Evolutionary conservation across 306 rosid genomes (phyloP), one percentile per base, ranked within the genome.

Genomic region (Castanea crenata): DNA sequence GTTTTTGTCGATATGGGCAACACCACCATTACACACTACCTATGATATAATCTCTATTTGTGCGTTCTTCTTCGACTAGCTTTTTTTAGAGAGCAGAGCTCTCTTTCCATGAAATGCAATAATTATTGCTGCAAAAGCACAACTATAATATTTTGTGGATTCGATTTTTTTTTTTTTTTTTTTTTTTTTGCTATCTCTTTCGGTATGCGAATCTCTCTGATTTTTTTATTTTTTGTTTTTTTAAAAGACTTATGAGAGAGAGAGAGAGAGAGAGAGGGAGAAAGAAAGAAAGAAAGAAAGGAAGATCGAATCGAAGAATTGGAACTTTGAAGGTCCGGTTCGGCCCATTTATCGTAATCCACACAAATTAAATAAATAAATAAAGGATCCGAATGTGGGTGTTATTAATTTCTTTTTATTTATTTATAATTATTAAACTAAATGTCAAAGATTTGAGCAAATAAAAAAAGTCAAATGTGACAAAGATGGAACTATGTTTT

Each of bases 41-140:
- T 12, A 49, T 49, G 46, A 41, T 8, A 41, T 41, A 41, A 41
- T 41, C 46, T 41, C 46, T 41, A 41, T 41, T 41, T 41, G 46
- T 41, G 46, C 3, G 46, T 41, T 57, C 63, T 57, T 57, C 31
- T 21, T 5, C 32, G 5, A 51, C n/a, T 11, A 12, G 46, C 46
- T 49, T n/a, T 25, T 51, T 69, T 62, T 29, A 27, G 41, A 77
- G 63, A 44, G 54, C 54, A 49, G 54, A 49, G 54, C 74, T 52
- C 78, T 54, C 85, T 71, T 82, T 54, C 81, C 69, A 71, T 76
- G 81, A 76, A 35, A 75, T 56, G 58, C 49, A 61, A 20, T n/a
- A 20, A 21, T 51, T 70, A 19, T n/a, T 32, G 29, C 55, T 16
- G 38, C 46, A 41, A 49, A 49, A 49, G 16, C 31, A 12, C 25